Conservation (phyloP, 2,329 filamentous ascomycete genomes). For the Ophiostoma sp. region DNA sequence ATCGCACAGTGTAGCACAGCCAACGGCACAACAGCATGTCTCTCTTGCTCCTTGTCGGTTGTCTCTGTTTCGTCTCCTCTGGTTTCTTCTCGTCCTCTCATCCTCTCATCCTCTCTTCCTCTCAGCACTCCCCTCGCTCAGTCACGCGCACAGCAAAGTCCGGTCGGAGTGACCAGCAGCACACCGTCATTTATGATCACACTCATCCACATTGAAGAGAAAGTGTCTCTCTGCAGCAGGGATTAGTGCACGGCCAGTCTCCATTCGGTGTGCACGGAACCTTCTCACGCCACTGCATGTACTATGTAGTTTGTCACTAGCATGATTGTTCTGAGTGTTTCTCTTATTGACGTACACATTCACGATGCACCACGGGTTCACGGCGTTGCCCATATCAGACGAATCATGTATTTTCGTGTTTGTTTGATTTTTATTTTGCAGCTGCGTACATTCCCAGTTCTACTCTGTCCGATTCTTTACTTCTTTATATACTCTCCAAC, state of each 20-base stretch:
- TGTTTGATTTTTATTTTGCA: not conserved
- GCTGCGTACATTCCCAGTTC: not conserved
- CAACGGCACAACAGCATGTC: not conserved
- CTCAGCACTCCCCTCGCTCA: not conserved
- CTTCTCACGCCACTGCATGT: slow-evolving; percentile 1
- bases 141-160: not conserved
- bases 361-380: not conserved
- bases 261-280: slow-evolving; percentile 10
- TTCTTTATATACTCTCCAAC: not conserved
- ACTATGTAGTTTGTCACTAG: not conserved
- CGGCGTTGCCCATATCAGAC: not conserved
- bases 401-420: not conserved
- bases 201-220: not conserved
- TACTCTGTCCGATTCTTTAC: not conserved
- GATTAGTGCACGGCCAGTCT: slow-evolving; percentile 6
- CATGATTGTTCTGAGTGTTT: not conserved
- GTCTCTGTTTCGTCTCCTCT: not conserved
- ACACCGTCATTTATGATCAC: slow-evolving; percentile 14
- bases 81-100: not conserved
- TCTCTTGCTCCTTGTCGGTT: not conserved
- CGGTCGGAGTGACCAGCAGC: not conserved
- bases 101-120: not conserved
- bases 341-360: not conserved
- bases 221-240: slow-evolving; percentile 1
- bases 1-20: not conserved